These are phyloP conservation scores for Eucalyptus regnans DNA, from an alignment of 345 rosid species.

Conservation along the genomic window DNA sequence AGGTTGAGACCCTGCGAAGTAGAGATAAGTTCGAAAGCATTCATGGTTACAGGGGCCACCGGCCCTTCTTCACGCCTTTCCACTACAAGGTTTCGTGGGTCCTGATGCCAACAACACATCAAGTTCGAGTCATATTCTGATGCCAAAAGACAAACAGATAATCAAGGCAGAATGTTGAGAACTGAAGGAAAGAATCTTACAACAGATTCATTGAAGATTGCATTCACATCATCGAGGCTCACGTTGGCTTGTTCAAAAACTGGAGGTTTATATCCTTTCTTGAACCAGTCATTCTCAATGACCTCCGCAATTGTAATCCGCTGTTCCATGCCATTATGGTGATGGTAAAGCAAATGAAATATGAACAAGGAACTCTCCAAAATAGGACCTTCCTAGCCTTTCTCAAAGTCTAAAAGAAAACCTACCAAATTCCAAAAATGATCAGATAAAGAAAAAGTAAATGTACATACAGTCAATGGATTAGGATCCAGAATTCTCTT, in stretches of 20 bases:
- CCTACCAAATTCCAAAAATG: neutral
- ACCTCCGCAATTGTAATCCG: conserved; percentile 74
- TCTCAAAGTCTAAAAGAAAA: neutral
- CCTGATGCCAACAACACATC: conserved; percentile 19
- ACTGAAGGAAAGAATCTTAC: conserved; percentile 21
- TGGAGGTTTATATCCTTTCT: conserved; percentile 89
- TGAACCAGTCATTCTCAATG: conserved; percentile 94
- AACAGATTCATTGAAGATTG: conserved; percentile 64
- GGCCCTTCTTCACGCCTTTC: conserved; percentile 75
- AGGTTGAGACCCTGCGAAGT: conserved; percentile 98
- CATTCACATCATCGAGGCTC: conserved; percentile 78
- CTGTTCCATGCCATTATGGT: conserved; percentile 37
- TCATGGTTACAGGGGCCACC: conserved; percentile 72
- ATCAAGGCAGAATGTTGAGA: neutral
- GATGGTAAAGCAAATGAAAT: neutral
- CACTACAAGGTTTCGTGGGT: conserved; percentile 65
- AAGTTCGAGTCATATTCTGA: neutral
- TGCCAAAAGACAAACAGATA: neutral
- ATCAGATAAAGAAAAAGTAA: neutral
- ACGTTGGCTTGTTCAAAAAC: conserved; percentile 67
- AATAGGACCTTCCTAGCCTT: neutral
- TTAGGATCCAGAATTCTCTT: conserved; percentile 87
- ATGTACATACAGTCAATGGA: conserved; percentile 56
- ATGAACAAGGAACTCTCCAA: neutral
- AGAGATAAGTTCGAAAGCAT: conserved; percentile 96